Conservation (phyloP, 192 early-diverging fungal genomes). For the Entomortierella lignicola region DNA sequence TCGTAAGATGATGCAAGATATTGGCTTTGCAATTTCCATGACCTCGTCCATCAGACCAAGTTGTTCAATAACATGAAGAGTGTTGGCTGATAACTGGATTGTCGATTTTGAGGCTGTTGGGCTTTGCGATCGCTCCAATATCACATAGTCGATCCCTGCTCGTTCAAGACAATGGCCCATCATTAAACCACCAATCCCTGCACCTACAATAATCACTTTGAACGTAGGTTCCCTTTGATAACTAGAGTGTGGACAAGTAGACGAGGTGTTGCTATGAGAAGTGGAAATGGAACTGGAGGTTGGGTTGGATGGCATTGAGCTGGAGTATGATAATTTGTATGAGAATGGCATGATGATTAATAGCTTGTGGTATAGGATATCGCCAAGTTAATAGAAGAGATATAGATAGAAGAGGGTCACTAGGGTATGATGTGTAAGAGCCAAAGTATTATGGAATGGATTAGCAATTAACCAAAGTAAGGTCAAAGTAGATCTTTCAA, state of each 20-base stretch:
- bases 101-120: conserved; percentile 6
- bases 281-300: not conserved
- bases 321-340: not conserved
- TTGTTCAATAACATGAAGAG: conserved; percentile 24
- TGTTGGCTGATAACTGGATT: conserved; percentile 35
- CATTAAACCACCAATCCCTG: conserved; percentile 38
- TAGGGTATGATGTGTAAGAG: too few relatives aligned
- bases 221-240: not conserved
- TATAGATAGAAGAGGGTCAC: too few relatives aligned
- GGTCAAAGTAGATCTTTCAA: too few relatives aligned
- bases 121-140: conserved; percentile 17
- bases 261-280: not conserved
- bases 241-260: not conserved
- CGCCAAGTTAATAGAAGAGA: too few relatives aligned
- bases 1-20: conserved; percentile 15
- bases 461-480: too few relatives aligned
- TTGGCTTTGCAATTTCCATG: conserved; percentile 31
- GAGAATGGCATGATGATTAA: conserved; percentile 12
- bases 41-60: conserved; percentile 37
- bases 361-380: too few relatives aligned
- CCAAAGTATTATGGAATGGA: too few relatives aligned
- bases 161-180: conserved; percentile 35
- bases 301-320: not conserved
- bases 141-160: conserved; percentile 41
- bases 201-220: conserved; percentile 42